Evolutionary conservation across 1,284 basidiomycete genomes (phyloP).

Genomic region (Rhodofomes roseus): DNA sequence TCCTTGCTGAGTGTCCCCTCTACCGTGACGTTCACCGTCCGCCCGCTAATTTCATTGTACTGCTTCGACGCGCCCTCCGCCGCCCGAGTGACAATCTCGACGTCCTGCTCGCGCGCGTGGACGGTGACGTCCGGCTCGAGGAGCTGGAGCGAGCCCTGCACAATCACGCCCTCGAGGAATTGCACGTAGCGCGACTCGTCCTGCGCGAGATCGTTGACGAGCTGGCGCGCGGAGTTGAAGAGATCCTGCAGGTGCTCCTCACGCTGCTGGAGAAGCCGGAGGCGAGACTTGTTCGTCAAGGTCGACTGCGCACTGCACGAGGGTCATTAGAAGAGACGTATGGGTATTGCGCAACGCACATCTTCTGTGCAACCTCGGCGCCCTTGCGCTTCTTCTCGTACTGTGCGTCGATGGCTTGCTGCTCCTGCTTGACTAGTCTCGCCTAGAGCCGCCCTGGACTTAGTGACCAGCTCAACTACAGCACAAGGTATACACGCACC

Average conservation of each 20-base stretch:
- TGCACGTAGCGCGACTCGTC: conserved; percentile 73
- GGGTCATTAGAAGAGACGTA: background rate
- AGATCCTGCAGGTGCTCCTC: conserved; percentile 92
- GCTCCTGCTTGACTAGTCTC: conserved; percentile 93
- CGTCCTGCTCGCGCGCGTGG: conserved; percentile 62
- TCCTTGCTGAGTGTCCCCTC: conserved; percentile 71
- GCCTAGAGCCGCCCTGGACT: conserved; percentile 49
- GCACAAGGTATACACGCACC: conserved; percentile 39
- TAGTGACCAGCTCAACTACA: background rate
- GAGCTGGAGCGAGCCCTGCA: conserved; percentile 65
- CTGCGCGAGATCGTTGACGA: conserved; percentile 61
- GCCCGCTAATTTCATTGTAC: conserved; percentile 78
- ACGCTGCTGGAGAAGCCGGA: conserved; percentile 86
- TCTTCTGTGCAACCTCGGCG: conserved; percentile 90
- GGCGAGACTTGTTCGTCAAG: conserved; percentile 92
- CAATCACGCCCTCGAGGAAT: conserved; percentile 77
- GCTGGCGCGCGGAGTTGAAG: conserved; percentile 73
- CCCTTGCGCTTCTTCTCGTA: conserved; percentile 95
- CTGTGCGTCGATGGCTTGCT: conserved; percentile 85
- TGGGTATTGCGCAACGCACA: conserved; percentile 54
- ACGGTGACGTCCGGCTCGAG: conserved; percentile 70
- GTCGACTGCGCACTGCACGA: conserved; percentile 85
- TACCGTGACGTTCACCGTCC: conserved; percentile 59
- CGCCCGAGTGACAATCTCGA: conserved; percentile 52
- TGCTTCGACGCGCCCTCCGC: conserved; percentile 56